Evolutionary conservation across 2,329 filamentous ascomycete species (phyloP), one percentile per base, ranked within the genome.

Genomic region (Aphanoascus verrucosus): DNA sequence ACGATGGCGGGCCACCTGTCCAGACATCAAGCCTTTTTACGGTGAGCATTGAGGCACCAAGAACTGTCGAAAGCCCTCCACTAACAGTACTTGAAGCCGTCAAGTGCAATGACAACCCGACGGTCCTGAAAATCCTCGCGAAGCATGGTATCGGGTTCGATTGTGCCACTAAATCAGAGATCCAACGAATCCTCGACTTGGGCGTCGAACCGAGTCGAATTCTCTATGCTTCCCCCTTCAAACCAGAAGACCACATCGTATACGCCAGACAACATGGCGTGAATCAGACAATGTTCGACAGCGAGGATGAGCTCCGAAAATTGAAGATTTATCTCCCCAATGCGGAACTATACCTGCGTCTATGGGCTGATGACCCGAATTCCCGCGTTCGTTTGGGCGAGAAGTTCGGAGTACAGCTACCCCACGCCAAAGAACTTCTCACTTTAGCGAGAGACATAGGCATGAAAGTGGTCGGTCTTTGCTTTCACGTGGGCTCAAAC

Each of bases 141-240:
- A 51, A 58, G 1, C 49, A 63, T 3, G 62, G 61, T 5, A 56
- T 56, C 9, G 56, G 59, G 5, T 66, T 66, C 17, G 64, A 65
- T 44, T 66, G 64, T 47, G 63, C 64, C 1, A 65, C 64, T 0
- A 55, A 57, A 4, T 57, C 59, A 42, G 63, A 65, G 44, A 59
- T 65, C 7, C 49, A 56, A 15, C 40, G 47, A 3, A 58, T 65
- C 15, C 55, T 62, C 5, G 51, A 51, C 12, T 52, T 62, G 19
- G 60, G 60, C 5, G 55, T 65, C 3, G 58, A 64, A 37, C 61
- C 61, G 8, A 44, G 44, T 7, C 57, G 60, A 11, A 64, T 65
- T 31, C 49, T 65, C 11, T 65, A 63, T 46, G 63, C 63, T 5
- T 60, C 64, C 31, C 63, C 63, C 17, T 63, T 62, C 54, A 65